A percentile compares a stretch with the other conserved stretches of the same genome.
These are phyloP conservation scores for Cyphellophora europaea DNA, from an alignment of 2,329 filamentous ascomycete species.

Conservation along the genomic window DNA sequence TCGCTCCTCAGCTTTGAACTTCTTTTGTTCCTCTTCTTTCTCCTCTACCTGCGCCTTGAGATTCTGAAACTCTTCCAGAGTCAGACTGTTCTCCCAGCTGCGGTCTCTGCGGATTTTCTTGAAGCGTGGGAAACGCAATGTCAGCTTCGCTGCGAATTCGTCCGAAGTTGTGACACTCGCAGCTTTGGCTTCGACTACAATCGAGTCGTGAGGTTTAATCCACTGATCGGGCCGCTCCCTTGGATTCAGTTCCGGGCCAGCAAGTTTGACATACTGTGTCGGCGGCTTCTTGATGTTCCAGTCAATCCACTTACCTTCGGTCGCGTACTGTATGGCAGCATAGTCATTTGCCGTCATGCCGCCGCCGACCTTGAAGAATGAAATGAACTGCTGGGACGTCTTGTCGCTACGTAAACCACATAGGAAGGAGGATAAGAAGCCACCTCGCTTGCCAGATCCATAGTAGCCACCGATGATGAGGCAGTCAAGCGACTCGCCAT, in stretches of 20 bases:
- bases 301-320: slow-evolving; percentile 81
- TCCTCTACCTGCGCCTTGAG: slow-evolving; percentile 60
- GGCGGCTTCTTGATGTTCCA: slow-evolving; percentile 76
- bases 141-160: slow-evolving; percentile 66
- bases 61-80: slow-evolving; percentile 65
- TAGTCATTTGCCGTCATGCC: slow-evolving; percentile 83
- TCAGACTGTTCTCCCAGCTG: slow-evolving; percentile 70
- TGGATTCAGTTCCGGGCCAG: slow-evolving; percentile 59
- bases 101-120: slow-evolving; percentile 74
- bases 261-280: slow-evolving; percentile 68
- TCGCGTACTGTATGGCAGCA: slow-evolving; percentile 68
- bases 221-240: slow-evolving; percentile 79
- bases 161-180: slow-evolving; percentile 67
- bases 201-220: slow-evolving; percentile 81
- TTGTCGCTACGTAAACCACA: slow-evolving; percentile 76
- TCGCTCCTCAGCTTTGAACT: slow-evolving; percentile 39
- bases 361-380: slow-evolving; percentile 98
- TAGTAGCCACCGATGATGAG: slow-evolving; percentile 88
- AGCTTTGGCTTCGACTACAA: slow-evolving; percentile 84
- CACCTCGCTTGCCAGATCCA: slow-evolving; percentile 76
- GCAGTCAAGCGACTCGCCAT: slow-evolving; percentile 86
- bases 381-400: slow-evolving; percentile 52
- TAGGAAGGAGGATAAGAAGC: slow-evolving; percentile 74
- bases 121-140: slow-evolving; percentile 85
- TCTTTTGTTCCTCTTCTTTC: slow-evolving; percentile 62